Evolutionary conservation across 1,139 yeast genomes (phyloP), one percentile per base, ranked within the genome.

Genomic region (Hansenula lynferdii): DNA sequence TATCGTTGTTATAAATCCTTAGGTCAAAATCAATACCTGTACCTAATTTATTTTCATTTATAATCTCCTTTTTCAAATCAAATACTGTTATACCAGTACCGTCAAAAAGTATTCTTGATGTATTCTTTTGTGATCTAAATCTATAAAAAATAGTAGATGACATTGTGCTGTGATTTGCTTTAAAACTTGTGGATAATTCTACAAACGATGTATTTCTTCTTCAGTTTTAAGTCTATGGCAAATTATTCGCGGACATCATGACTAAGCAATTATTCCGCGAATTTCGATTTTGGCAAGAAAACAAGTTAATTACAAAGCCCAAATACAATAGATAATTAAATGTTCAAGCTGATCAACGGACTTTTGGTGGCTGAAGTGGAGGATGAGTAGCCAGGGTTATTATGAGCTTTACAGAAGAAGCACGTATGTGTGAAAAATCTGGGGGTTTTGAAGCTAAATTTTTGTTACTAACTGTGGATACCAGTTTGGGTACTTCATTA

Each of bases 41-140:
- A 4, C 92, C 90, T 18, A 92, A 67, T 53, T 80, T 85, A 62
- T 90, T 92, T 36, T 82, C 87, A 23, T 72, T 61, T 36, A 94
- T 83, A 42, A 92, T 89, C 54, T 92, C 97, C 48, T 92, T 78
- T 62, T 94, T 94, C 46, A 92, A 68, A 58, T 92, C 98, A 65
- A 90, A 92, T 11, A 90, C 96, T 10, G 95, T 85, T 39, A 94
- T 79, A 25, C 97, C 97, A 0, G 97, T 90, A 22, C 98, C 98
- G 61, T 94, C 98, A 58, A 92, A 94, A 38, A 83, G 76, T 34
- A 92, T 78, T 34, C 95, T 77, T 1, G 86, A 78, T 34, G 85
- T 81, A 38, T 77, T 80, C 59, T 80, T 84, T 59, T 90, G 97
- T 31, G 96, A 94, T 47, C 80, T 69, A 62, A 92, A 92, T 59